A percentile compares a stretch with the other conserved stretches of the same genome.
phyloP scores from a whole-genome alignment of 2,329 filamentous ascomycete genomes.

The Apiospora malaysiana region DNA sequence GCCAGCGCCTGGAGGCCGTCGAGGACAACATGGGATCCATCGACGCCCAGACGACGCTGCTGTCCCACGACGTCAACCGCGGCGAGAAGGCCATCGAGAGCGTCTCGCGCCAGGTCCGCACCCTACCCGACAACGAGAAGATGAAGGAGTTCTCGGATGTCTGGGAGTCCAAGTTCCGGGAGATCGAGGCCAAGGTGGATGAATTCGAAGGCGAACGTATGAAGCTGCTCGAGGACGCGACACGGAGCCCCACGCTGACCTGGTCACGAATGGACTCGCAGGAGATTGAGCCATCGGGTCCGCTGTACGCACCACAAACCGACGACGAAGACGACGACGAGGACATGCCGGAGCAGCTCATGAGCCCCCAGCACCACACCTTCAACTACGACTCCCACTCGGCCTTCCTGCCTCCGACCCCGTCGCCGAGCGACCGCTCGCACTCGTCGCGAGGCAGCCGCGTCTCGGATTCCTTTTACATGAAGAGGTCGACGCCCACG shows the following conservation, averaged over 20 bases:
- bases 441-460: conserved; percentile 33
- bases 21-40: conserved; percentile 36
- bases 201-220: conserved; percentile 28
- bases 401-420: conserved; percentile 30
- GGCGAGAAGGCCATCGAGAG: conserved; percentile 34
- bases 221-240: conserved; percentile 29
- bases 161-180: conserved; percentile 34
- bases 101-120: conserved; percentile 33
- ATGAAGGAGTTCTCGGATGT: conserved; percentile 32
- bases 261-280: conserved; percentile 34
- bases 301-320: conserved; percentile 25
- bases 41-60: conserved; percentile 32
- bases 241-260: conserved; percentile 28
- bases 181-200: conserved; percentile 33
- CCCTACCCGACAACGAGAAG: conserved; percentile 33
- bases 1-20: conserved; percentile 35
- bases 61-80: conserved; percentile 35
- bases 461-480: conserved; percentile 21
- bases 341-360: conserved; percentile 24
- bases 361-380: conserved; percentile 19
- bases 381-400: conserved; percentile 23
- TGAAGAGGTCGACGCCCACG: not conserved
- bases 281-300: conserved; percentile 34
- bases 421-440: conserved; percentile 32
- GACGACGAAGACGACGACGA: conserved; percentile 18